These are phyloP conservation scores for Dendrocalamus latiflorus DNA, from an alignment of 202 grass and related monocot genomes.

Conservation along the genomic window DNA sequence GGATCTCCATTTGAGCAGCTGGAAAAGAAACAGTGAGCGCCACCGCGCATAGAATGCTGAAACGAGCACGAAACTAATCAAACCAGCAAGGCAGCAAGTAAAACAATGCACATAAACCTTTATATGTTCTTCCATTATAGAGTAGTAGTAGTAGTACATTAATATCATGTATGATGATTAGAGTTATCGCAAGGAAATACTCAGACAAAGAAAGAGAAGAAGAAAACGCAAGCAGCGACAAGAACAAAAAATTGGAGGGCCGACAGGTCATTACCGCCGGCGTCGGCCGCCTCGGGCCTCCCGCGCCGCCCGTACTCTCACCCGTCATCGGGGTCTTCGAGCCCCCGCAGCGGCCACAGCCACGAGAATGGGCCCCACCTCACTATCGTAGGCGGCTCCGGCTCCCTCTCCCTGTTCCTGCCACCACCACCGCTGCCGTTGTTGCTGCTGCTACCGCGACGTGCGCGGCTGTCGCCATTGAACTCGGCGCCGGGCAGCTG, in stretches of 20 bases:
- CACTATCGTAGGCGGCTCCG: slow-evolving; percentile 25
- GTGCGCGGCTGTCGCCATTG: background rate
- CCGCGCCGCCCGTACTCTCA: slow-evolving; percentile 43
- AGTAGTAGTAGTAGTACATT: slow-evolving; percentile 1
- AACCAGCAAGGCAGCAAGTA: no score
- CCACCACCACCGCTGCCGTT: background rate
- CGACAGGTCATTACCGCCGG: slow-evolving; percentile 69
- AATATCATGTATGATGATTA: background rate
- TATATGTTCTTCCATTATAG: background rate
- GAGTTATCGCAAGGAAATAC: background rate
- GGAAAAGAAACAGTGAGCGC: slow-evolving; percentile 87
- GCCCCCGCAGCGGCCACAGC: slow-evolving; percentile 45
- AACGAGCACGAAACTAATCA: background rate
- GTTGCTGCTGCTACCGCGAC: background rate
- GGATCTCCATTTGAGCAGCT: background rate
- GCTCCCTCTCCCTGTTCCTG: background rate
- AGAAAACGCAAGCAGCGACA: slow-evolving; percentile 47
- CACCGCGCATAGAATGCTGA: slow-evolving; percentile 94
- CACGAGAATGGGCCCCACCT: slow-evolving; percentile 57
- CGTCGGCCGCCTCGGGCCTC: slow-evolving; percentile 36
- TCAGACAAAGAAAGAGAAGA: slow-evolving; percentile 47
- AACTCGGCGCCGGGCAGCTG: slow-evolving; percentile 13
- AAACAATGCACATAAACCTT: background rate
- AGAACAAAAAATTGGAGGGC: slow-evolving; percentile 58
- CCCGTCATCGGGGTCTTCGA: slow-evolving; percentile 29